Percentiles rank a stretch among this genome's conserved stretches.
phyloP scores from a whole-genome alignment of 495 filamentous ascomycete genomes.

The Jackrogersella minutella region DNA sequence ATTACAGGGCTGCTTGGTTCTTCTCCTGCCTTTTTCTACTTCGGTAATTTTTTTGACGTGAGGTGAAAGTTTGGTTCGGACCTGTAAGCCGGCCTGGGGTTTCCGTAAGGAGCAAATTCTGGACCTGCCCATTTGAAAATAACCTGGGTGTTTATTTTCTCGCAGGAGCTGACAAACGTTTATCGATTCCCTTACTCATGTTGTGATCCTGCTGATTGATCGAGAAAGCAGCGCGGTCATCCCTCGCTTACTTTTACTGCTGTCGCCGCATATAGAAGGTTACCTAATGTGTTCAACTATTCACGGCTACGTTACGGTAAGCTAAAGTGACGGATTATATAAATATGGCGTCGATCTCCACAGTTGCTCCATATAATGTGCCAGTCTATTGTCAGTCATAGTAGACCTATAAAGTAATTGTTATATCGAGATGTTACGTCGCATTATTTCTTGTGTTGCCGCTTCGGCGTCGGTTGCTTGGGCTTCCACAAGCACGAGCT shows the following conservation, averaged over 20 bases:
- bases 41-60: background rate
- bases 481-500: conserved; percentile 21
- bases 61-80: background rate
- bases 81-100: background rate
- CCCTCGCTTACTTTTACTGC: background rate
- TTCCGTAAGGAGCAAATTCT: background rate
- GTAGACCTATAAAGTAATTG: background rate
- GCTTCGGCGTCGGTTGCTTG: conserved; percentile 12
- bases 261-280: background rate
- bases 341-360: background rate
- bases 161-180: background rate
- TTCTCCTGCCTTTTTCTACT: background rate
- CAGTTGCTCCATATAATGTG: background rate
- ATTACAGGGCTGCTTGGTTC: too few species aligned
- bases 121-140: conserved; percentile 2
- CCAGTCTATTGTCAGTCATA: background rate
- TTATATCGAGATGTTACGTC: conserved; percentile 7
- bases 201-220: conserved; percentile 10
- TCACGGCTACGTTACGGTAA: background rate
- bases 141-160: background rate
- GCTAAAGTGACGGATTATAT: background rate
- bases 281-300: background rate
- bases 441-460: conserved; percentile 3
- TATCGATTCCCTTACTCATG: conserved; percentile 2
- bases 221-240: conserved; percentile 10